Evolutionary conservation across 2,329 filamentous ascomycete genomes (phyloP), one percentile per base, ranked within the genome.

Genomic region (Coniella lustricola): DNA sequence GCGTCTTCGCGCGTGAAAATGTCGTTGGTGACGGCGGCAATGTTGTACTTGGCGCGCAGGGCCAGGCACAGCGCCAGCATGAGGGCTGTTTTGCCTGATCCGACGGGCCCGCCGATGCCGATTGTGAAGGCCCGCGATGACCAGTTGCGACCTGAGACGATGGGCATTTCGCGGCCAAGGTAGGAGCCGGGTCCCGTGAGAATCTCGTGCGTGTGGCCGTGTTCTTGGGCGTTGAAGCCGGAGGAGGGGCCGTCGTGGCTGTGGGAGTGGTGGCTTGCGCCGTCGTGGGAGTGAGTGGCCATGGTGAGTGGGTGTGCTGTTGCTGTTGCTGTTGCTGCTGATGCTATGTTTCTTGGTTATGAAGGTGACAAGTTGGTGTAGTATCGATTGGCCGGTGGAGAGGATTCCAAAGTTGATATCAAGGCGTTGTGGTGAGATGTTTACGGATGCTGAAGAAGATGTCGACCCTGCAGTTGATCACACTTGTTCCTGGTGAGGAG

Each of bases 1-100:
- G 90, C 90, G 74, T 98, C 93, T 71, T 98, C 93, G 56, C 86
- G 85, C 18, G 91, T 97, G 76, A 97, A 97, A 75, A 97, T 97
- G 75, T 97, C 91, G 76, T 97, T 97, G 43, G 93, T 98, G 18
- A 98, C 91, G 52, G 90, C 93, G 1, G 93, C 93, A 61, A 98
- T 86, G 63, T 84, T 89, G 78, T 87, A 90, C 48, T 79, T 74
- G 44, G 83, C 75, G 53, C 93, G 86, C 7, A 98, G 82, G 7
- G 85, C 84, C 32, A 83, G 83, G 73, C 90, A 96, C 57, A 97
- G 86, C 34, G 87, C 85, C 10, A 96, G 82, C 91, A 98, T 97
- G 22, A 97, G 79, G 16, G 93, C 93, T 0, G 93, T 97, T 69
- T 98, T 98, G 63, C 93, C 93, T 20, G 90, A 96, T 55, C 93